These are phyloP conservation scores for Tetracladium maxilliforme DNA, from an alignment of 2,329 filamentous ascomycete genomes.

Conservation along the genomic window DNA sequence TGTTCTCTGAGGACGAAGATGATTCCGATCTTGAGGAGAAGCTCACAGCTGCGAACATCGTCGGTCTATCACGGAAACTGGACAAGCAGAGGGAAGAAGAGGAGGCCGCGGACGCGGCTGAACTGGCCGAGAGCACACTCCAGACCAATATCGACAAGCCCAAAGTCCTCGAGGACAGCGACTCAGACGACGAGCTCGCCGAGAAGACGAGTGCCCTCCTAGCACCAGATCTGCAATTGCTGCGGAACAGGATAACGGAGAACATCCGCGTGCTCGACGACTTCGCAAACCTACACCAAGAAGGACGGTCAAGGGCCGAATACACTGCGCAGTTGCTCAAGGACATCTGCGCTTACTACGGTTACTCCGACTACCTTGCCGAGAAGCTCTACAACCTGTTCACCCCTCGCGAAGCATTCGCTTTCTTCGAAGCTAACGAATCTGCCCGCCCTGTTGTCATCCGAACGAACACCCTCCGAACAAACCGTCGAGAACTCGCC, in stretches of 20 bases:
- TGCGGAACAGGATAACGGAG: conserved; percentile 82
- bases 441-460: conserved; percentile 87
- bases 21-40: conserved; percentile 79
- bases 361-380: conserved; percentile 87
- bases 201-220: conserved; percentile 49
- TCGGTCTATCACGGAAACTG: conserved; percentile 72
- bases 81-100: conserved; percentile 66
- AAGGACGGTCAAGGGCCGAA: conserved; percentile 69
- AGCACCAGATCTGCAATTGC: conserved; percentile 77
- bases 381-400: conserved; percentile 93
- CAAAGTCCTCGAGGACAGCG: conserved; percentile 45
- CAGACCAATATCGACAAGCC: conserved; percentile 87
- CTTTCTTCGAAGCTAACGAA: conserved; percentile 99
- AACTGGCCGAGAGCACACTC: conserved; percentile 71
- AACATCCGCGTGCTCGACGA: conserved; percentile 84
- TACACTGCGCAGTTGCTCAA: conserved; percentile 78
- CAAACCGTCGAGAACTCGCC: conserved; percentile 64
- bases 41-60: conserved; percentile 91
- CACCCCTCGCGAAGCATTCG: conserved; percentile 83
- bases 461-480: conserved; percentile 86
- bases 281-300: conserved; percentile 68
- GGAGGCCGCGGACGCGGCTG: conserved; percentile 68
- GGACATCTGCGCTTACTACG: conserved; percentile 93
- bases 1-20: conserved; percentile 94
- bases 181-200: conserved; percentile 42